Percentiles rank a stretch among this genome's conserved stretches.
Conservation (phyloP, 1,284 basidiomycete genomes). For the Psilocybe mexicana region DNA sequence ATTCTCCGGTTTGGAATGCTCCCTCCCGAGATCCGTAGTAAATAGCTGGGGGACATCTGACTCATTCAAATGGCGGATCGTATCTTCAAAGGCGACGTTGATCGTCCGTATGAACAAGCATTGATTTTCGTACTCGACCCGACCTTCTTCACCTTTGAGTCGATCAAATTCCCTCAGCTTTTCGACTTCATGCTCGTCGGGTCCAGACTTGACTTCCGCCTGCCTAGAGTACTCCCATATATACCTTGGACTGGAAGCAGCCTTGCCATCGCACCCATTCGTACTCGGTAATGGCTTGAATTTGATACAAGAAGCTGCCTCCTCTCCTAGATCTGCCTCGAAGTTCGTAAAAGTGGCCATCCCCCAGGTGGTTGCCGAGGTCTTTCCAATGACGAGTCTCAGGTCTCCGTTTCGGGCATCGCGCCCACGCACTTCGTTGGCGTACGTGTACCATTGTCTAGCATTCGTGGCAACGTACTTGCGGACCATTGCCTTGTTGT, state of each 20-base stretch:
- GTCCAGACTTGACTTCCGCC: constrained; percentile 8
- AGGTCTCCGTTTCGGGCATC: constrained; percentile 25
- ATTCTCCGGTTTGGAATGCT: neutral
- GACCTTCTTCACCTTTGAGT: neutral
- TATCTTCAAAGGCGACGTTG: constrained; percentile 5
- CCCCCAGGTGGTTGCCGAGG: constrained; percentile 26
- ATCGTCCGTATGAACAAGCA: constrained; percentile 14
- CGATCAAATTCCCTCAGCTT: neutral
- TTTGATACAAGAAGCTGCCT: neutral
- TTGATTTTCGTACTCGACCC: constrained; percentile 9
- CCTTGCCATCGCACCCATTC: no score
- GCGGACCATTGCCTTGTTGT: constrained; percentile 6
- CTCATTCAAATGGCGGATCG: neutral
- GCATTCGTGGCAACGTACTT: constrained; percentile 15
- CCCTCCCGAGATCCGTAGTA: neutral
- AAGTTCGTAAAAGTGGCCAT: constrained; percentile 11
- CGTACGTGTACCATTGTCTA: constrained; percentile 26
- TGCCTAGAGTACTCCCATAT: constrained; percentile 10
- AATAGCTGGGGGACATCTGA: neutral
- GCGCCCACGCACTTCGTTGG: constrained; percentile 19
- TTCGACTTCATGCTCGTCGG: constrained; percentile 5
- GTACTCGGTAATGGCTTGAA: neutral
- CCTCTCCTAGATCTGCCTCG: neutral
- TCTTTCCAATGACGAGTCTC: constrained; percentile 29
- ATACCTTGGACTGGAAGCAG: neutral